Evolutionary conservation across 371 early-diverging fungal species (phyloP).

Genomic region (Apophysomyces sp.): DNA sequence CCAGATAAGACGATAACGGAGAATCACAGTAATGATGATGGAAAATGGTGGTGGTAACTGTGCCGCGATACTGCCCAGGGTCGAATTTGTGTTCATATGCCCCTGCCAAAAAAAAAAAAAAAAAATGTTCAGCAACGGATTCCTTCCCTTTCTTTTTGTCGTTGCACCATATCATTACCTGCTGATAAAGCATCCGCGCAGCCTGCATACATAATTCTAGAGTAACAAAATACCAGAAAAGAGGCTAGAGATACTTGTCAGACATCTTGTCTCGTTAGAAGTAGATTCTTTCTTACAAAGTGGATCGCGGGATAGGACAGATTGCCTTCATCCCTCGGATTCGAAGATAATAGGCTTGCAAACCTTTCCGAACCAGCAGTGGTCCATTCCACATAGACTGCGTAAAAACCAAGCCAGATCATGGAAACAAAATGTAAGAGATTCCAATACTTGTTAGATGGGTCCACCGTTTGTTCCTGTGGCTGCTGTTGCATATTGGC

Average conservation of each 20-base stretch:
- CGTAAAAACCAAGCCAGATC: slow-evolving; percentile 43
- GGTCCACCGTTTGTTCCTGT: slow-evolving; percentile 22
- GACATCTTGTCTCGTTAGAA: background rate
- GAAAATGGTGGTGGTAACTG: slow-evolving; percentile 57
- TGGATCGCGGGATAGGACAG: slow-evolving; percentile 19
- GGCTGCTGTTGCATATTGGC: slow-evolving; percentile 30
- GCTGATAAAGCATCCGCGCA: slow-evolving; percentile 49
- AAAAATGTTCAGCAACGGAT: background rate
- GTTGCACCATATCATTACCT: slow-evolving; percentile 24
- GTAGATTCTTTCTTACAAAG: slow-evolving; percentile 25
- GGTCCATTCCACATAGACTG: slow-evolving; percentile 49
- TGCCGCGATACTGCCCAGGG: slow-evolving; percentile 38
- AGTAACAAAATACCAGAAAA: slow-evolving; percentile 67
- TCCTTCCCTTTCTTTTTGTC: background rate
- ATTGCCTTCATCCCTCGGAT: background rate
- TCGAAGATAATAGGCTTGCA: slow-evolving; percentile 24
- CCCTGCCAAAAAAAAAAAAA: slow-evolving; percentile 21
- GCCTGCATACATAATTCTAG: slow-evolving; percentile 56
- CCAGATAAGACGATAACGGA: slow-evolving; percentile 64
- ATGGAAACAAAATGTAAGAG: slow-evolving; percentile 51
- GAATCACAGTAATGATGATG: slow-evolving; percentile 43
- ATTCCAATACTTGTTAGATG: slow-evolving; percentile 50
- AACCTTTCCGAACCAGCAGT: slow-evolving; percentile 36
- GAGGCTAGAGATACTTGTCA: slow-evolving; percentile 31
- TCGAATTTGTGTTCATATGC: slow-evolving; percentile 40